Conservation (phyloP, 2,329 filamentous ascomycete species). For the Hypoxylon rubiginosum region DNA sequence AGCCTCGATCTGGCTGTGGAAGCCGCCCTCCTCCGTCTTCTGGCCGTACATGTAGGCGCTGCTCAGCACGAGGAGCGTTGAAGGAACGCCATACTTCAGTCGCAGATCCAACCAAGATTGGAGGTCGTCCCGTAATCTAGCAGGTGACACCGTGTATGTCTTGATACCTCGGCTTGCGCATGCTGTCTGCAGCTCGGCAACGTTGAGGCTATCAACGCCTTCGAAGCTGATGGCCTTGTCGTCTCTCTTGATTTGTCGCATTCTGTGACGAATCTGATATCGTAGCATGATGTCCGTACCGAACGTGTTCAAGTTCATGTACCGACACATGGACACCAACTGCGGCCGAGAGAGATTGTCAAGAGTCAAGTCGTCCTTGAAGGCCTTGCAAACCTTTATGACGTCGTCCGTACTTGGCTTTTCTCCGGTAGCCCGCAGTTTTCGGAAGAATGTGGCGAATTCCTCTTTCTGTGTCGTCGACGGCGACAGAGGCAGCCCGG, state of each 20-base stretch:
- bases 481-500: conserved; percentile 87
- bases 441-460: conserved; percentile 97
- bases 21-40: conserved; percentile 79
- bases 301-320: conserved; percentile 97
- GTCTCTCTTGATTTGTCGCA: conserved; percentile 99
- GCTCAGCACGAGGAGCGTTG: conserved; percentile 92
- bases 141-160: conserved; percentile 92
- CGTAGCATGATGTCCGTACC: conserved; percentile 98
- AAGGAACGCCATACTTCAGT: conserved; percentile 94
- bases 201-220: conserved; percentile 92
- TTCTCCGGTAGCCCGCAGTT: conserved; percentile 92
- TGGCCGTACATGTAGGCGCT: conserved; percentile 98
- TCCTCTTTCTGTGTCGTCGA: conserved; percentile 91
- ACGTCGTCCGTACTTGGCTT: conserved; percentile 89
- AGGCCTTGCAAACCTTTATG: conserved; percentile 98
- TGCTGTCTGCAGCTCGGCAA: conserved; percentile 91
- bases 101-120: conserved; percentile 95
- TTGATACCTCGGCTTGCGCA: conserved; percentile 92
- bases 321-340: conserved; percentile 96
- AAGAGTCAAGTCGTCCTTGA: conserved; percentile 96
- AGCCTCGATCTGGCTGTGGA: conserved; percentile 91
- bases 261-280: conserved; percentile 96
- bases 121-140: conserved; percentile 87
- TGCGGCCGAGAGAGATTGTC: conserved; percentile 97
- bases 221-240: conserved; percentile 95